Evolutionary conservation across 495 filamentous ascomycete species (phyloP), one percentile per base, ranked within the genome.

Genomic region (Collariella sp.): DNA sequence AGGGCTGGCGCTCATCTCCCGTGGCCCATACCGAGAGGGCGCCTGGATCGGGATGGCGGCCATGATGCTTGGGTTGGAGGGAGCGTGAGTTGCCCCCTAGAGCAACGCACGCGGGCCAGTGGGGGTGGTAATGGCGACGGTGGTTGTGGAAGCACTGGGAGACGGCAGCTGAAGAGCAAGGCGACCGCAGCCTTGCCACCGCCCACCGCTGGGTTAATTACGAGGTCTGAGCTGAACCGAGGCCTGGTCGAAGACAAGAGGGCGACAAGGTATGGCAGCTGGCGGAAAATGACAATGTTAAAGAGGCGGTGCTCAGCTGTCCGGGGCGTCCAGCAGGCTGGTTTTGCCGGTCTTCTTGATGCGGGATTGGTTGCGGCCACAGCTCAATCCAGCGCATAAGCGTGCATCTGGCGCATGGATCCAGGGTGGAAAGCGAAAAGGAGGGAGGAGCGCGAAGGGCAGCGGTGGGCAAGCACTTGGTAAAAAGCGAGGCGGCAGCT

Each of bases 41-140:
- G 56, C 54, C 40, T 66, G 63, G 24, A 66, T 66, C 13, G 59
- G 59, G 22, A 67, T 62, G 35, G 64, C 61, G n/a, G 55, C 62
- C 64, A 64, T 67, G 56, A 35, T 33, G 56, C 22, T n/a, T 16
- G 11, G 22, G 24, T 47, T 23, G 34, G 35, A 9, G n/a, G 18
- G 50, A 36, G 18, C 20, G 36, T 11, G 11, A 7, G 24, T 34
- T 23, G 5, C 26, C 10, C 38, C 5, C 2, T 16, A 19, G 18
- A 44, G 16, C 18, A 41, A 47, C 12, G 39, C 34, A 24, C 50
- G 55, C 34, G 35, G 39, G 13, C 35, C 19, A 15, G 9, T 7
- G 40, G 10, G 7, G 42, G 23, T 20, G 42, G 31, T 2, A 33
- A 33, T 16, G 20, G 35, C 24, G 40, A 7, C 24, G 39, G 33